Percentiles rank a stretch among this genome's conserved stretches.
These are phyloP conservation scores for Panaeolus cyanescens DNA, from an alignment of 768 basidiomycete species.

Conservation along the genomic window DNA sequence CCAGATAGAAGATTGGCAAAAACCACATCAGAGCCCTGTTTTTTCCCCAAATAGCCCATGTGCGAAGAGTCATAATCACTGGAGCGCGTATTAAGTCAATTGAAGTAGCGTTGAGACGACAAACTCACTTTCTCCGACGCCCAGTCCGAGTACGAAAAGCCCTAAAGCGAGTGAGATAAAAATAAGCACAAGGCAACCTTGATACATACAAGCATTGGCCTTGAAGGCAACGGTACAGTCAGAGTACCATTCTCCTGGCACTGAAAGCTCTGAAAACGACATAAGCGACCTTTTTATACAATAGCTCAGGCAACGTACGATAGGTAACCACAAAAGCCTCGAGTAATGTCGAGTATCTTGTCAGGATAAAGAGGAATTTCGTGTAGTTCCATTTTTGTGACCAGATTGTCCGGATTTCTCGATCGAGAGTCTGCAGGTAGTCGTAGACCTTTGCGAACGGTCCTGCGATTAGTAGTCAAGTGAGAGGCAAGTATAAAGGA, in stretches of 20 bases:
- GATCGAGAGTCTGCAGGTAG: constrained; percentile 16
- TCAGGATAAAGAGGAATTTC: constrained; percentile 20
- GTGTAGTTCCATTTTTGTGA: constrained; percentile 11
- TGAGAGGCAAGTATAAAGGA: not conserved
- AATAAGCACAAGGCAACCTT: not conserved
- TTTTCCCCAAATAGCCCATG: constrained; percentile 17
- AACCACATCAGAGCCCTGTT: constrained; percentile 7
- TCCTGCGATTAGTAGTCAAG: not conserved
- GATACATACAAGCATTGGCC: constrained; percentile 12
- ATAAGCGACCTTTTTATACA: no score
- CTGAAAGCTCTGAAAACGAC: constrained; percentile 10
- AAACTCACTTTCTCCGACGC: constrained; percentile 15
- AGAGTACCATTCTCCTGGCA: constrained; percentile 12
- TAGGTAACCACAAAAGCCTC: constrained; percentile 21
- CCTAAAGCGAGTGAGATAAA: not conserved
- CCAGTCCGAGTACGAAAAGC: constrained; percentile 19
- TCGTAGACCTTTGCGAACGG: constrained; percentile 15
- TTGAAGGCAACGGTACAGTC: constrained; percentile 12
- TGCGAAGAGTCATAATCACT: constrained; percentile 16
- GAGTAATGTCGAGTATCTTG: constrained; percentile 19
- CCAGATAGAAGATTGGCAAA: constrained; percentile 10
- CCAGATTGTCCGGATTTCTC: constrained; percentile 20
- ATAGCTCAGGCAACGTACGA: constrained; percentile 14
- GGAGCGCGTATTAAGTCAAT: not conserved
- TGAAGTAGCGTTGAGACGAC: not conserved